Percentiles rank a stretch among this genome's conserved stretches.
These are phyloP conservation scores for Exophiala bonariae DNA, from an alignment of 2,329 filamentous ascomycete genomes.

Conservation along the genomic window DNA sequence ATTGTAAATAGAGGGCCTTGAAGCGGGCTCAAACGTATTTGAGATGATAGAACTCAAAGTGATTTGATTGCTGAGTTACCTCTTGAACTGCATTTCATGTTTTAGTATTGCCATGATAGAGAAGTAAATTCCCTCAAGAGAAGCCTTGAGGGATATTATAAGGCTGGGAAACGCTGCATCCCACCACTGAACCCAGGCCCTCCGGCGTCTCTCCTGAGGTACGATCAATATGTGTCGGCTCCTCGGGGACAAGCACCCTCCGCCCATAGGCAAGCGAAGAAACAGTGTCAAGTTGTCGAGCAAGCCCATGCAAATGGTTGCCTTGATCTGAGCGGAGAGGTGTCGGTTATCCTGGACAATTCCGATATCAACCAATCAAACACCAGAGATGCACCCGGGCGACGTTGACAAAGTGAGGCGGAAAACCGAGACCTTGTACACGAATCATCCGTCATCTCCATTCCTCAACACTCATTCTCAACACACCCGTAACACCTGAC, in stretches of 20 bases:
- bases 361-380: no score
- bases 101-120: no score
- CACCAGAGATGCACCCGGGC: no score
- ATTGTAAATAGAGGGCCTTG: not conserved
- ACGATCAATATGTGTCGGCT: not conserved
- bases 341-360: not conserved
- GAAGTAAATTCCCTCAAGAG: no score
- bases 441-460: no score
- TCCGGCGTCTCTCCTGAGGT: not conserved
- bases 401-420: no score
- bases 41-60: not conserved
- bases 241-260: not conserved
- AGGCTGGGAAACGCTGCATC: no score
- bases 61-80: not conserved
- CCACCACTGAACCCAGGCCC: not conserved
- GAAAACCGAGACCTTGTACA: no score
- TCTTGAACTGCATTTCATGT: no score
- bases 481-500: no score
- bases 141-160: no score
- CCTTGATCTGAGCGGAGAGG: slow-evolving; percentile 1
- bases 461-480: no score
- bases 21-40: slow-evolving; percentile 11
- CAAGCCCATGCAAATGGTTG: slow-evolving; percentile 4
- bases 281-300: not conserved
- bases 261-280: not conserved